phyloP scores from a whole-genome alignment of 169 alveolate species.

The Amoebophrya sp. region DNA sequence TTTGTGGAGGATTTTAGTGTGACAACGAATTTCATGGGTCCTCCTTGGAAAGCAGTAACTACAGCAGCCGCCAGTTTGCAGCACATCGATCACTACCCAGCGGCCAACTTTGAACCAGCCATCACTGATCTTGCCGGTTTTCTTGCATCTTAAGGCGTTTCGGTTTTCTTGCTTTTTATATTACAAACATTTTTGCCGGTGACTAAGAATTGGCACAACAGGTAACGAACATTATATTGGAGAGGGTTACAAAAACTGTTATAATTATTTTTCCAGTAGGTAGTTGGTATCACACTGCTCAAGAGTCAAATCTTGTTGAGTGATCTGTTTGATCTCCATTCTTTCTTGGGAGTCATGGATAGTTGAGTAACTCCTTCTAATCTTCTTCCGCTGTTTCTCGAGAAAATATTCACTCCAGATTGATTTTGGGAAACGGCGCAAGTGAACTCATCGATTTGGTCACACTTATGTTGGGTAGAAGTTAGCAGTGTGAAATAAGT shows the following conservation, averaged over 20 bases:
- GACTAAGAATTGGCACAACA: background rate
- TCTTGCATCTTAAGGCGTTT: background rate
- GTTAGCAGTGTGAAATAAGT: background rate
- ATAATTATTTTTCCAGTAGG: no score
- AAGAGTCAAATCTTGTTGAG: no score
- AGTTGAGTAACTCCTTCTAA: no score
- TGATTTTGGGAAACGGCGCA: slow-evolving; percentile 48
- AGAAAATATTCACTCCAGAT: background rate
- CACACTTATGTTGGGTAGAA: background rate
- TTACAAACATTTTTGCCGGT: background rate
- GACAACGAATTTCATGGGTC: slow-evolving; percentile 43
- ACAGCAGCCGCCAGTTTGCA: slow-evolving; percentile 36
- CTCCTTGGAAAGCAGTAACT: slow-evolving; percentile 39
- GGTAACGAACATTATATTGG: no score
- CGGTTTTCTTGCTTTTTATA: background rate
- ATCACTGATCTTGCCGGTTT: slow-evolving; percentile 31
- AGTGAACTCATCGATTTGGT: slow-evolving; percentile 46
- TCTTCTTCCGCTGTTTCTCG: no score
- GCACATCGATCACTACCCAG: slow-evolving; percentile 39
- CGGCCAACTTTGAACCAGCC: slow-evolving; percentile 46
- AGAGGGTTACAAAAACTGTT: no score
- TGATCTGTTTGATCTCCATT: no score
- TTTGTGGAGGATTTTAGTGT: slow-evolving; percentile 48
- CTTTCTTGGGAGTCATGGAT: no score
- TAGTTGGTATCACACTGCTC: no score